Conservation (phyloP, 2,329 filamentous ascomycete species). For the Clonostachys rosea region DNA sequence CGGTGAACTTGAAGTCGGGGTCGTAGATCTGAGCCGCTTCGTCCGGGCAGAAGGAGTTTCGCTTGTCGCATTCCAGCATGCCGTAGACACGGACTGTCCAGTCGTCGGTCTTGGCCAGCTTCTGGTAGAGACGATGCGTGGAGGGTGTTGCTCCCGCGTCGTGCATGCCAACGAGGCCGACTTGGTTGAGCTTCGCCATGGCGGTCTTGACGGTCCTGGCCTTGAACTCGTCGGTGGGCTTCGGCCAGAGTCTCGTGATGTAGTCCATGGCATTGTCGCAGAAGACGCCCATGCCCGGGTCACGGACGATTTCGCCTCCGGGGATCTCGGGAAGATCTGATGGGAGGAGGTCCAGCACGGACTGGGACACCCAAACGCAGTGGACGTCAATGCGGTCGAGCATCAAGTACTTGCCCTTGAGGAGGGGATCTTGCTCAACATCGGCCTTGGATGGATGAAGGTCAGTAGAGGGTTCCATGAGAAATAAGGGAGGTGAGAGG, state of each 20-base stretch:
- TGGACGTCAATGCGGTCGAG: constrained; percentile 67
- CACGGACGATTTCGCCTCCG: constrained; percentile 58
- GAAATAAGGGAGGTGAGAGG: neutral
- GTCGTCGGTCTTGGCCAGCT: constrained; percentile 40
- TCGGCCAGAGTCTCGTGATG: constrained; percentile 51
- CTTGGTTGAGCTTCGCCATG: constrained; percentile 56
- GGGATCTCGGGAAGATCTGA: constrained; percentile 44
- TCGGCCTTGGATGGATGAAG: constrained; percentile 35
- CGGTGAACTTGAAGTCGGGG: constrained; percentile 44
- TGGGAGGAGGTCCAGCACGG: constrained; percentile 58
- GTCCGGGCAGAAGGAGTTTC: constrained; percentile 59
- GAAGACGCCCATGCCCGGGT: constrained; percentile 63
- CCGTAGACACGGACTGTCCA: constrained; percentile 62
- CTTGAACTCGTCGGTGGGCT: constrained; percentile 47
- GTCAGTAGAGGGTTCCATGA: neutral
- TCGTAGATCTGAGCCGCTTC: constrained; percentile 34
- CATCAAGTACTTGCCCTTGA: constrained; percentile 60
- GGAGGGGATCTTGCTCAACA: constrained; percentile 43
- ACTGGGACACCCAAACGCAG: constrained; percentile 64
- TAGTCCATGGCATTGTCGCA: constrained; percentile 71
- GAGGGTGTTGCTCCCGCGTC: constrained; percentile 58
- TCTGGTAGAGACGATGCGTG: constrained; percentile 48
- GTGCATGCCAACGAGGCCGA: constrained; percentile 65
- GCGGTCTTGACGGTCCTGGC: constrained; percentile 51
- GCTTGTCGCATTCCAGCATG: constrained; percentile 62